Conservation (phyloP, 1,284 basidiomycete species). For the Cutaneotrichosporon sp. region DNA sequence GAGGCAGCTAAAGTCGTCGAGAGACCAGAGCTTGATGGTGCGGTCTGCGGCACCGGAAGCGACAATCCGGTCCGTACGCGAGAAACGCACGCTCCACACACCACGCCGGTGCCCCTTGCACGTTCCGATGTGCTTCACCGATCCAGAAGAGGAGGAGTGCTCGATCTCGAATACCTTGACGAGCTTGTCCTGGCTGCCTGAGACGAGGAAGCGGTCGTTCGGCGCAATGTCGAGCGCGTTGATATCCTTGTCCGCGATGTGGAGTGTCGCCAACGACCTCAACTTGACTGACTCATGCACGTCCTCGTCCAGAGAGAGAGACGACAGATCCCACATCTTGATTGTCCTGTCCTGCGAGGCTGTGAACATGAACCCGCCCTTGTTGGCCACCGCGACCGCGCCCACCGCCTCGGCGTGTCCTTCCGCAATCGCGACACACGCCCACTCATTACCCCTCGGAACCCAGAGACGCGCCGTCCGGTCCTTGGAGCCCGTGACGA, state of each 20-base stretch:
- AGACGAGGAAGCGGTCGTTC: slow-evolving; percentile 83
- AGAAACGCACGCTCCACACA: slow-evolving; percentile 92
- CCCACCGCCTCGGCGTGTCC: slow-evolving; percentile 95
- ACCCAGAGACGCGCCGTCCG: slow-evolving; percentile 84
- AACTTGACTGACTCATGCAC: slow-evolving; percentile 57
- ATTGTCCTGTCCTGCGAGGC: slow-evolving; percentile 96
- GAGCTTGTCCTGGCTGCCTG: slow-evolving; percentile 93
- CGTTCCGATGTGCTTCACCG: slow-evolving; percentile 75
- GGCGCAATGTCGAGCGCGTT: slow-evolving; percentile 92
- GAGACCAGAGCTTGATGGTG: slow-evolving; percentile 87
- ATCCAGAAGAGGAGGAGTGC: slow-evolving; percentile 53
- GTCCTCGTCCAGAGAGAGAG: slow-evolving; percentile 13
- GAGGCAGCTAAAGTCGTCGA: slow-evolving; percentile 85
- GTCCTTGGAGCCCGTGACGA: slow-evolving; percentile 92
- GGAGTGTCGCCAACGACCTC: slow-evolving; percentile 80
- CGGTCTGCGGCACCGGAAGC: slow-evolving; percentile 94
- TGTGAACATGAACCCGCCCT: slow-evolving; percentile 73
- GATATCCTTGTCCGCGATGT: slow-evolving; percentile 98
- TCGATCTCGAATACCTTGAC: slow-evolving; percentile 85
- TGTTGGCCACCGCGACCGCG: slow-evolving; percentile 74
- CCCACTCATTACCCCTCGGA: slow-evolving; percentile 59
- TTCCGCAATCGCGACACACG: slow-evolving; percentile 81
- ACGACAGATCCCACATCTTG: slow-evolving; percentile 93
- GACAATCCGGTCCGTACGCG: slow-evolving; percentile 74
- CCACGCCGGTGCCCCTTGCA: slow-evolving; percentile 96